These are phyloP conservation scores for Penicillium daleae DNA, from an alignment of 495 filamentous ascomycete species.

Conservation along the genomic window DNA sequence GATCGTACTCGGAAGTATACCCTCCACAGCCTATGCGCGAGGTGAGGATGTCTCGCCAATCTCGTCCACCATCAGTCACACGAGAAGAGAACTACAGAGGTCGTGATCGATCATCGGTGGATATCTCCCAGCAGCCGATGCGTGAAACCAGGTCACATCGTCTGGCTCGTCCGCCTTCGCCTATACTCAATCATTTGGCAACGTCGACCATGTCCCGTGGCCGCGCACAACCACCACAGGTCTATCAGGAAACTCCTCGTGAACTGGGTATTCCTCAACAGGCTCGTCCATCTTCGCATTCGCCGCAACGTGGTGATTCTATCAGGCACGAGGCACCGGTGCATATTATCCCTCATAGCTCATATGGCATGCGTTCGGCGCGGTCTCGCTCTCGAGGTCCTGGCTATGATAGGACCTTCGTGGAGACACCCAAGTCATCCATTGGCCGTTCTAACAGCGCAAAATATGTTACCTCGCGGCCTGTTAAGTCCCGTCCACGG, in stretches of 20 bases:
- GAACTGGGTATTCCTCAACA: constrained; percentile 2
- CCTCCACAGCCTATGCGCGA: constrained; percentile 1
- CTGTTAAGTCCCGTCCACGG: constrained; percentile 5
- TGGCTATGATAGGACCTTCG: constrained; percentile 1
- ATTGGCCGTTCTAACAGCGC: constrained; percentile 30
- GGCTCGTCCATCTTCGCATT: background rate
- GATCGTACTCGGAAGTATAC: background rate
- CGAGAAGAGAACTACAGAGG: background rate
- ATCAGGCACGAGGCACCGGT: constrained; percentile 7
- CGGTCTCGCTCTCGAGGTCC: constrained; percentile 15
- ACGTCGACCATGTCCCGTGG: constrained; percentile 8
- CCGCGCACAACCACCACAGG: background rate
- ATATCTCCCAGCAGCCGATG: background rate
- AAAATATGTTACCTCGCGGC: constrained; percentile 12
- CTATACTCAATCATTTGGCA: background rate
- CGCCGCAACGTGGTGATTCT: background rate
- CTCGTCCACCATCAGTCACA: background rate
- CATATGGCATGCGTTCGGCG: constrained; percentile 6
- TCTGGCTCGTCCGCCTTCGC: constrained; percentile 9
- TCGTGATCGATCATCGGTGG: background rate
- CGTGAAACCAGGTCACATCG: background rate
- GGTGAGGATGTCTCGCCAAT: background rate
- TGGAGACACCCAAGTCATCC: constrained; percentile 6
- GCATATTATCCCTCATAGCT: constrained; percentile 9
- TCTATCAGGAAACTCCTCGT: constrained; percentile 5